phyloP scores from a whole-genome alignment of 2,329 filamentous ascomycete species.

The Botryosphaeria agaves region DNA sequence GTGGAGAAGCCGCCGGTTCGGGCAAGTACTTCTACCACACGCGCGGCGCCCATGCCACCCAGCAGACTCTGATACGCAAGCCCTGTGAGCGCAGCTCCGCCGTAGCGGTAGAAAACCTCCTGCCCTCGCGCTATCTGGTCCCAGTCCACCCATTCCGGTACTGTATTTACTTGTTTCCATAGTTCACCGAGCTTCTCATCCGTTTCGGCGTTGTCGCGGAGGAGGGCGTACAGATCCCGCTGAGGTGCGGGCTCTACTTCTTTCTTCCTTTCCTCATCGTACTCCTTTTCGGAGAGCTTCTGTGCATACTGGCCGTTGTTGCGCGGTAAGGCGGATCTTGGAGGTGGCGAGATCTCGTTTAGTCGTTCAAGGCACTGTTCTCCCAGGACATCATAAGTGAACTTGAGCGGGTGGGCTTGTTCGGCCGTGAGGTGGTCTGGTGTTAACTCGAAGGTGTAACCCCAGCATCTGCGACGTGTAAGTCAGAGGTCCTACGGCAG shows the following conservation, averaged over 20 bases:
- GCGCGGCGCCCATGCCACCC: constrained; percentile 53
- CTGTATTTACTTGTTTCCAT: constrained; percentile 48
- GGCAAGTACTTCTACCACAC: constrained; percentile 57
- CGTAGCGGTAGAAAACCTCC: constrained; percentile 63
- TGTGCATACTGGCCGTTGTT: constrained; percentile 16
- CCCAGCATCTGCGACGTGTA: constrained; percentile 33
- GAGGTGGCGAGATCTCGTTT: constrained; percentile 40
- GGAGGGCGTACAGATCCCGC: constrained; percentile 45
- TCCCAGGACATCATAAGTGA: constrained; percentile 50
- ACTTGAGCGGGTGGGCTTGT: constrained; percentile 41
- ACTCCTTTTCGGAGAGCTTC: constrained; percentile 10
- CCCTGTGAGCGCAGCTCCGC: constrained; percentile 44
- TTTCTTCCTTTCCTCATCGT: constrained; percentile 6
- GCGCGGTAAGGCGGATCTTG: constrained; percentile 18
- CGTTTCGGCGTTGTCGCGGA: constrained; percentile 38
- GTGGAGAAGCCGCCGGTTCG: constrained; percentile 58
- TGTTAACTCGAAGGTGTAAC: constrained; percentile 53
- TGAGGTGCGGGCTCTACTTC: constrained; percentile 14
- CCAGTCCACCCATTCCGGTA: constrained; percentile 67
- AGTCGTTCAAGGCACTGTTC: constrained; percentile 48
- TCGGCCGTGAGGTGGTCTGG: constrained; percentile 42
- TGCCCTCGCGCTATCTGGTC: constrained; percentile 56
- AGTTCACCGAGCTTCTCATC: constrained; percentile 40
- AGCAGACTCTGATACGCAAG: constrained; percentile 48
- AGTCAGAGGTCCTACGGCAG: constrained; percentile 1